Evolutionary conservation across 1,139 yeast genomes (phyloP), one percentile per base, ranked within the genome.

Genomic region (Blastobotrys malaysiensis): DNA sequence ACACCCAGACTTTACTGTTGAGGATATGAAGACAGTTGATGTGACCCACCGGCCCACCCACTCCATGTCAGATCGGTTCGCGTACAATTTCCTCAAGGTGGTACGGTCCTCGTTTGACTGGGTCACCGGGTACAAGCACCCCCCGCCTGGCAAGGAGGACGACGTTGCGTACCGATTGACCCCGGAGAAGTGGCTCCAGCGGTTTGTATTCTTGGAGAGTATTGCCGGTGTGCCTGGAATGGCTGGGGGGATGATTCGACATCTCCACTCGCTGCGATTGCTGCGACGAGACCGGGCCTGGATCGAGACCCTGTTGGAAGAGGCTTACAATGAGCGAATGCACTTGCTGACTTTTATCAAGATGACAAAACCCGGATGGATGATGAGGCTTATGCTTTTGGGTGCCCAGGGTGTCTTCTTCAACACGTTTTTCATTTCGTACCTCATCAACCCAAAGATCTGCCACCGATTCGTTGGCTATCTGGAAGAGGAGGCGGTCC

Each of bases 211-310:
- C 64, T 75, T 86, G 59, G 93, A 86, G 68, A 78, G 85, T 57
- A 76, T 86, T 55, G 93, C 93, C 7, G 91, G 89, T 13, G 88
- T 86, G 16, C 93, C 93, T 1, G 91, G 93, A 11, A 80, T 84
- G 75, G 87, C 83, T 45, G 93, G 88, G 9, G 84, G 86, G 0
- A 83, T 83, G 67, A 66, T 84, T 49, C 77, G 90, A 58, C 88
- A 84, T 64, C 74, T 84, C 61, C 83, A 82, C 62, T 79, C 87
- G 1, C 69, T 84, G 50, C 72, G 90, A 60, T 66, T 83, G 48
- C 73, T 84, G 60, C 76, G 77, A 61, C 73, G 91, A 57, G 93
- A 86, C 65, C 81, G 82, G 61, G 91, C 88, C 1, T 86, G 90
- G 87, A 79, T 86, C 59, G 88, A 86, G 67, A 83, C 90, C 0